phyloP scores from a whole-genome alignment of 345 rosid genomes.

The Orychophragmus violaceus region DNA sequence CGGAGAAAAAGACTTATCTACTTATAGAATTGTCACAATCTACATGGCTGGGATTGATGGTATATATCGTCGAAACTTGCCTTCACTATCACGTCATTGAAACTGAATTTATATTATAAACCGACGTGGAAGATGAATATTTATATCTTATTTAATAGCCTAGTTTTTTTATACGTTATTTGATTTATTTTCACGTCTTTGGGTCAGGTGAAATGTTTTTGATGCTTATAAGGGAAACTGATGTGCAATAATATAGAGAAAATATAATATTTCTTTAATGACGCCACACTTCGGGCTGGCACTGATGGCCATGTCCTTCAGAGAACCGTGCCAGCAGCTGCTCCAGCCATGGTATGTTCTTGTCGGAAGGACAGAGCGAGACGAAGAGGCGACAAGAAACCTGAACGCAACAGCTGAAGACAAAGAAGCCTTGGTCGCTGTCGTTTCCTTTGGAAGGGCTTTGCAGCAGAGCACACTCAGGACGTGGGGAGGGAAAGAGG shows the following conservation, averaged over 20 bases:
- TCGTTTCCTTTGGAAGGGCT: conserved; percentile 93
- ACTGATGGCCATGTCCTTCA: conserved; percentile 64
- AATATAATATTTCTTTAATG: no score
- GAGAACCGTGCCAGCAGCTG: conserved; percentile 82
- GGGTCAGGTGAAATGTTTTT: no score
- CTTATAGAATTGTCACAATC: conserved; percentile 7
- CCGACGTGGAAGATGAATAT: neutral
- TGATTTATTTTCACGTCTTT: no score
- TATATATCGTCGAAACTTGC: neutral
- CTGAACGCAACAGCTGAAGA: conserved; percentile 68
- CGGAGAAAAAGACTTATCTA: neutral
- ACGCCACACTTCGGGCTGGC: no score
- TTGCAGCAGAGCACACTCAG: conserved; percentile 88
- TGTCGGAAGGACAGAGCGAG: conserved; percentile 94
- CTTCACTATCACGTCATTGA: conserved; percentile 5
- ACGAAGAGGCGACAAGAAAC: conserved; percentile 86
- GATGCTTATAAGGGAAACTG: no score
- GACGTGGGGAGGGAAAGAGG: conserved; percentile 82
- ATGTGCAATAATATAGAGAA: no score
- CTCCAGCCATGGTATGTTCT: conserved; percentile 85
- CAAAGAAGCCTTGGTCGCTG: conserved; percentile 87
- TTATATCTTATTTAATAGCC: neutral
- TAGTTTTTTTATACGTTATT: no score
- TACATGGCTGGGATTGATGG: neutral
- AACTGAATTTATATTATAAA: neutral